These are phyloP conservation scores for Malassezia caprae DNA, from an alignment of 1,284 basidiomycete genomes.

Conservation along the genomic window DNA sequence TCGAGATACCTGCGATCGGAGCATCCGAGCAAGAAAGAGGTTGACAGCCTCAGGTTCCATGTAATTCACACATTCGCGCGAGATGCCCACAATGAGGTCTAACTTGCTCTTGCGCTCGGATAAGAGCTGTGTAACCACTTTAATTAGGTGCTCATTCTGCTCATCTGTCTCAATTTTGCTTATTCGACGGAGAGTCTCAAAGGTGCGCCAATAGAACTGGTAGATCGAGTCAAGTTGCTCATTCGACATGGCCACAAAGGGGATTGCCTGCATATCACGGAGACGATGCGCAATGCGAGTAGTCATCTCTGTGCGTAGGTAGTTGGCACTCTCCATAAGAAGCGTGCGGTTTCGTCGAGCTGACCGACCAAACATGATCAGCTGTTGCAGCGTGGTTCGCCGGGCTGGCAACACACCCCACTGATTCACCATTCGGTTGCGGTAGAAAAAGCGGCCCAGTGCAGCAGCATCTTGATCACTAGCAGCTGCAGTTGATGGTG, in stretches of 20 bases:
- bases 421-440: conserved; percentile 69
- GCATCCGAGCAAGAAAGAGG: conserved; percentile 79
- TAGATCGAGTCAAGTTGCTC: conserved; percentile 74
- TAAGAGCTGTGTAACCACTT: conserved; percentile 59
- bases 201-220: conserved; percentile 53
- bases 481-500: conserved; percentile 13
- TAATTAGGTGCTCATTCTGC: conserved; percentile 71
- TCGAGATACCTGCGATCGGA: conserved; percentile 76
- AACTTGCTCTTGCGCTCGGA: conserved; percentile 56
- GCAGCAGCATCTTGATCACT: conserved; percentile 13
- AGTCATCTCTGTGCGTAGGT: conserved; percentile 76
- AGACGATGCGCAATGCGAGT: conserved; percentile 77
- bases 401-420: conserved; percentile 68
- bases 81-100: conserved; percentile 42
- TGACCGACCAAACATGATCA: conserved; percentile 54
- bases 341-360: conserved; percentile 31
- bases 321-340: conserved; percentile 51
- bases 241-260: conserved; percentile 78
- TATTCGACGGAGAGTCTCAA: conserved; percentile 58
- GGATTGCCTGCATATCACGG: conserved; percentile 72
- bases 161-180: conserved; percentile 63
- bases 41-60: conserved; percentile 69
- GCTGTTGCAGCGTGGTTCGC: conserved; percentile 65
- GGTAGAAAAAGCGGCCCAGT: conserved; percentile 61
- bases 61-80: conserved; percentile 56